Conservation (phyloP, 139 green algal genomes). For the Chlorella ohadii region DNA sequence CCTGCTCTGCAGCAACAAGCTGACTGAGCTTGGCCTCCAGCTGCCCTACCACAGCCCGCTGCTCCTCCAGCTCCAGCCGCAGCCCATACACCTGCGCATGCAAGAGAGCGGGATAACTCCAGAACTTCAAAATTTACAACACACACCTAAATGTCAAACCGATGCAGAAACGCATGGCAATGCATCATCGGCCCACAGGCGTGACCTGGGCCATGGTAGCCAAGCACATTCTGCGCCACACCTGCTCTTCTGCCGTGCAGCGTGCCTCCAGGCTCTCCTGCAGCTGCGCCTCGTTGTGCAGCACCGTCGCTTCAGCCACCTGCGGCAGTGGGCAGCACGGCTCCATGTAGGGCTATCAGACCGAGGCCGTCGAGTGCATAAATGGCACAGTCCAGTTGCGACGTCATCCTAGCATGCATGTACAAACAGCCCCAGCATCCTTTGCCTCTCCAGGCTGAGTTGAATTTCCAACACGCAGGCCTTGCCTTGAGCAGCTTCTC, state of each 20-base stretch:
- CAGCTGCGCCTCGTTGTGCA: conserved; percentile 43
- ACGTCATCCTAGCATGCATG: too few relatives aligned
- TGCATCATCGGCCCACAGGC: too few relatives aligned
- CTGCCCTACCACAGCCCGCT: neutral
- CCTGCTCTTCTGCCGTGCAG: conserved; percentile 48
- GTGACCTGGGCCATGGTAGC: too few relatives aligned
- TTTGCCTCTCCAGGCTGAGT: neutral
- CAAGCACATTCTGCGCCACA: too few relatives aligned
- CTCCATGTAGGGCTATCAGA: too few relatives aligned
- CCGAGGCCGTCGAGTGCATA: too few relatives aligned
- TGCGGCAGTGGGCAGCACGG: neutral
- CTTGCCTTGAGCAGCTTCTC: conserved; percentile 15
- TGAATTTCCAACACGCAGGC: neutral
- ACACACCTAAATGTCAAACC: neutral
- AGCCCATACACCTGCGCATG: neutral
- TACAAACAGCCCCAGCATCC: too few relatives aligned
- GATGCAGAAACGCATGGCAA: neutral
- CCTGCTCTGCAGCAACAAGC: neutral
- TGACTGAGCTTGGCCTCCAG: neutral
- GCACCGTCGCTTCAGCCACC: conserved; percentile 35
- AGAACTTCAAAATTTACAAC: too few relatives aligned
- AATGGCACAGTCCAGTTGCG: too few relatives aligned
- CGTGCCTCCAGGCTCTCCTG: conserved; percentile 38
- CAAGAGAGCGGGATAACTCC: neutral
- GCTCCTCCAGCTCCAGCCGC: conserved; percentile 10